Percentiles rank a stretch among this genome's conserved stretches.
phyloP scores from a whole-genome alignment of 441 rosid genomes.

The Geranium incanum region DNA sequence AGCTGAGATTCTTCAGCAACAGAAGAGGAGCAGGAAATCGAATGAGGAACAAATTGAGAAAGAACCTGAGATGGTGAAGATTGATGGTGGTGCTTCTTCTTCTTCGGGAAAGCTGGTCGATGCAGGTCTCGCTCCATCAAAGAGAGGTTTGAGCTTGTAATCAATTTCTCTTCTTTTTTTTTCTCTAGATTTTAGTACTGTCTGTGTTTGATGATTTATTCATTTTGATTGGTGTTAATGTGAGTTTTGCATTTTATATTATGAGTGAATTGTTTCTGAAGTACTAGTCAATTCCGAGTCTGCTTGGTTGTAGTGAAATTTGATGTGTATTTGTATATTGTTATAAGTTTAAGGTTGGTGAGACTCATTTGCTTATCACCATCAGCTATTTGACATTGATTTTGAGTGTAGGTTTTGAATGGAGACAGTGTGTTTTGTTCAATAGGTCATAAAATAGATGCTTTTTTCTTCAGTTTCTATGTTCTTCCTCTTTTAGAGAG shows the following conservation, averaged over 20 bases:
- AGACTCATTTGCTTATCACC: not conserved
- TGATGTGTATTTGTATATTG: not conserved
- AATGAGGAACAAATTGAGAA: constrained; percentile 19
- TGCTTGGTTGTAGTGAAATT: not conserved
- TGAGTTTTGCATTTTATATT: not conserved
- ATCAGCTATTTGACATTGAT: not conserved
- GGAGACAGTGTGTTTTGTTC: not conserved
- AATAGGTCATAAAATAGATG: not conserved
- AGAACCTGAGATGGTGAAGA: not conserved
- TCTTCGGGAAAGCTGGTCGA: constrained; percentile 17
- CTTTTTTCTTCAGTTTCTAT: not conserved
- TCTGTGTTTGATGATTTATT: not conserved
- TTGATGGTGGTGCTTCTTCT: constrained; percentile 16
- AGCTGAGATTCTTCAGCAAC: constrained; percentile 52
- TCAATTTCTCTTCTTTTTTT: not conserved
- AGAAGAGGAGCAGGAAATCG: constrained; percentile 31
- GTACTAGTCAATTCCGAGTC: not conserved
- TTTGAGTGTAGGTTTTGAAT: not conserved
- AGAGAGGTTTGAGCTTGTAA: constrained; percentile 32
- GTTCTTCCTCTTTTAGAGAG: not conserved
- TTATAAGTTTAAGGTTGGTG: not conserved
- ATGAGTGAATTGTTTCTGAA: not conserved
- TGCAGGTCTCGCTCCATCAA: constrained; percentile 18
- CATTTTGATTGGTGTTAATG: not conserved
- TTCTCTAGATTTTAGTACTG: not conserved